A percentile compares a stretch with the other conserved stretches of the same genome.
Evolutionary conservation across 495 filamentous ascomycete species (phyloP).

Genomic region (Aspergillus conjunctus): DNA sequence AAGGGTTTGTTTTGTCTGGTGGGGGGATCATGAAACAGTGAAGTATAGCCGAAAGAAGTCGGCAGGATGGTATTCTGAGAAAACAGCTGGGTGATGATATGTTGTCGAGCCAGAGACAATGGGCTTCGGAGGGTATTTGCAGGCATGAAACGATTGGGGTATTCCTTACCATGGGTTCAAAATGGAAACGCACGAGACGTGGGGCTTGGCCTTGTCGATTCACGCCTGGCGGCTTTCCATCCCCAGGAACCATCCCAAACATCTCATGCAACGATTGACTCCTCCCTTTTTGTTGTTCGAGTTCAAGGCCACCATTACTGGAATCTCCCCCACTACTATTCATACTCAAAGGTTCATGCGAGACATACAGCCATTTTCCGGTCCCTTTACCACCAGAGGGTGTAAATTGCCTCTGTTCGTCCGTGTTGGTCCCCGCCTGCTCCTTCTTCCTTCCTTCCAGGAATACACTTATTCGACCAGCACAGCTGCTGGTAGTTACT

Average conservation of each 20-base stretch:
- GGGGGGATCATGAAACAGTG: background rate
- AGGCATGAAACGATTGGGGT: background rate
- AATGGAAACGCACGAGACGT: slow-evolving; percentile 84
- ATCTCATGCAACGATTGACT: slow-evolving; percentile 29
- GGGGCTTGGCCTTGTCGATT: slow-evolving; percentile 28
- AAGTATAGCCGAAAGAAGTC: background rate
- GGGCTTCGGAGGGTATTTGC: no score
- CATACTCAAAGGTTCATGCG: slow-evolving; percentile 68
- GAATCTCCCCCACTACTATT: slow-evolving; percentile 1
- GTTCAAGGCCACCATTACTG: slow-evolving; percentile 5
- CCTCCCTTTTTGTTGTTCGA: slow-evolving; percentile 1
- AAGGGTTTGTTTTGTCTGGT: no score
- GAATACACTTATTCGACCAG: slow-evolving; percentile 82
- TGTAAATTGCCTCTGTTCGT: slow-evolving; percentile 39
- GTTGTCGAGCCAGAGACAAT: no score
- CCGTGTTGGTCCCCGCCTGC: slow-evolving; percentile 13
- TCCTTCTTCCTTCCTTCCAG: slow-evolving; percentile 68
- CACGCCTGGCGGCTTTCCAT: slow-evolving; percentile 33
- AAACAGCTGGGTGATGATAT: no score
- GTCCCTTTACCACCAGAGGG: slow-evolving; percentile 79
- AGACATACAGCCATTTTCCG: slow-evolving; percentile 84
- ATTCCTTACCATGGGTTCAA: slow-evolving; percentile 82
- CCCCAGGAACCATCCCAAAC: slow-evolving; percentile 39
- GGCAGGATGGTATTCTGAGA: background rate
- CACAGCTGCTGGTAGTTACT: slow-evolving; percentile 90